Evolutionary conservation across 768 basidiomycete genomes (phyloP), one percentile per base, ranked within the genome.

Genomic region (Leccinum broughii): DNA sequence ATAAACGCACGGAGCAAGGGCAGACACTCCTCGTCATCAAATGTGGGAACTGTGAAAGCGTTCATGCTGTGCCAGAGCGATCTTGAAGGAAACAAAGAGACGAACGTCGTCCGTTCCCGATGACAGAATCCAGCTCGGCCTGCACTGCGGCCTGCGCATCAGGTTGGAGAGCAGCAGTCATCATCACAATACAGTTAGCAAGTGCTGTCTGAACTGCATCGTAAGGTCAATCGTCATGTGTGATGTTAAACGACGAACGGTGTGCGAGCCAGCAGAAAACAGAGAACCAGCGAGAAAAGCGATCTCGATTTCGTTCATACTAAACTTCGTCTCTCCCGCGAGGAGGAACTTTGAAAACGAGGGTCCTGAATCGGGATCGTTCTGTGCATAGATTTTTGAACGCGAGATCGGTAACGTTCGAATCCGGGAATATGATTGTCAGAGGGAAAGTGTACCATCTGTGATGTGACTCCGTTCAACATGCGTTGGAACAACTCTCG

Each of bases 261-360:
- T 85, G 60, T 85, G 83, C 1, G 79, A 78, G 1, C 84, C 83
- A 28, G 83, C 85, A 41, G 84, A 78, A 62, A 85, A 85, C 75
- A 85, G 78, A 24, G 77, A 76, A 0, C 85, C 85, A 1, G 81
- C 82, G 17, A 87, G 77, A 66, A 85, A 87, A 0, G 84, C 80
- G 1, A 78, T 77, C 61, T 87, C 83, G 49, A 78, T 72, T 58
- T 83, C 78, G 3, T 80, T 73, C 6, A 85, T 75, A 20, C 78
- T 79, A 22, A 81, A 78, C 58, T 82, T 79, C 0, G 64, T 59
- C 62, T 83, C 82, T 17, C 76, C 76, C 57, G 82, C 79, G 3
- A 86, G 68, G 28, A 86, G 77, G 59, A 81, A 81, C 66, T 79
- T 80, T 1, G 77, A 84, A 62, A 87, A 86, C 9, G 80, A 84